phyloP scores from a whole-genome alignment of 2,329 filamentous ascomycete genomes.

The Pseudocercospora pini-densiflorae region DNA sequence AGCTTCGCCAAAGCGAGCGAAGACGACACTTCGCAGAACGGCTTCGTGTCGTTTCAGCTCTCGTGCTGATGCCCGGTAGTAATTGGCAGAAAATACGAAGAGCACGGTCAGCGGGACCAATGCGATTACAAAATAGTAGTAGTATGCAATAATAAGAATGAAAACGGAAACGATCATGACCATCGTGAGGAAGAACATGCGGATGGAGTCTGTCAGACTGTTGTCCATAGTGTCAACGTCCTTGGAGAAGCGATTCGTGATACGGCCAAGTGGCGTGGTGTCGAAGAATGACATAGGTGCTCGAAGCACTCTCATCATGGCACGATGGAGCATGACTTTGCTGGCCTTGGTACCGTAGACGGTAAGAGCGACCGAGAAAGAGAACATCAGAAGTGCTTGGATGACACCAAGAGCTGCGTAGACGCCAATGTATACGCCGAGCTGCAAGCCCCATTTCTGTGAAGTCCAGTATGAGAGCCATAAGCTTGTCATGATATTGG shows the following conservation, averaged over 20 bases:
- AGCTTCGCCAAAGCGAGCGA: slow-evolving; percentile 89
- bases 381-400: slow-evolving; percentile 77
- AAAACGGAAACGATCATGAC: slow-evolving; percentile 84
- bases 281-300: slow-evolving; percentile 91
- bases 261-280: slow-evolving; percentile 90
- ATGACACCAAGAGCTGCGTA: slow-evolving; percentile 72
- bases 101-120: slow-evolving; percentile 71
- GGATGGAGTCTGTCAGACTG: slow-evolving; percentile 82
- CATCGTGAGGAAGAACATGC: slow-evolving; percentile 89
- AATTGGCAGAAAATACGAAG: slow-evolving; percentile 81
- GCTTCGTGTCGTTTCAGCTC: slow-evolving; percentile 95
- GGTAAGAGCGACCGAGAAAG: slow-evolving; percentile 78
- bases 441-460: slow-evolving; percentile 69
- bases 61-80: slow-evolving; percentile 88
- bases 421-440: slow-evolving; percentile 65
- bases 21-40: slow-evolving; percentile 83
- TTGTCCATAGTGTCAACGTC: slow-evolving; percentile 97
- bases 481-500: slow-evolving; percentile 84
- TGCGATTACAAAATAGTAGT: slow-evolving; percentile 81
- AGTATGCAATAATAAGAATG: slow-evolving; percentile 90
- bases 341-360: slow-evolving; percentile 80
- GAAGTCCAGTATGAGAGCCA: slow-evolving; percentile 97
- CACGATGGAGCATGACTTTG: slow-evolving; percentile 78
- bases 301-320: slow-evolving; percentile 74
- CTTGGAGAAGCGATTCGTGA: slow-evolving; percentile 94